These are phyloP conservation scores for Rhodocollybia butyracea DNA, from an alignment of 768 basidiomycete genomes.

Conservation along the genomic window DNA sequence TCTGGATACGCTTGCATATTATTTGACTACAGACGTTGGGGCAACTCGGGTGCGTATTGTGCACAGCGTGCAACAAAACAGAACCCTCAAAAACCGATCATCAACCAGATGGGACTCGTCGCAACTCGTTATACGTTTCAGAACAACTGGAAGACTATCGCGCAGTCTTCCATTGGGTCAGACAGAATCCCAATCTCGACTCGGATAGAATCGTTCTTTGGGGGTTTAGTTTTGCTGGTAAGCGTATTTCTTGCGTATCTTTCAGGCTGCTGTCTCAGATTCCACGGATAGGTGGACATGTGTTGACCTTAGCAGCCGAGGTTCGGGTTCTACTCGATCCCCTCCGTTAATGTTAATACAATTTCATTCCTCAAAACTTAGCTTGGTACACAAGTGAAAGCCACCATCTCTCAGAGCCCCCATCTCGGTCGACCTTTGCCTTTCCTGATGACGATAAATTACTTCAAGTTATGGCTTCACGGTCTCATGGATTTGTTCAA, in stretches of 20 bases:
- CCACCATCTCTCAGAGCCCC: conserved; percentile 25
- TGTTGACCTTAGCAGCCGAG: conserved; percentile 25
- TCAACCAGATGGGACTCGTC: conserved; percentile 24
- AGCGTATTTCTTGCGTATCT: background rate
- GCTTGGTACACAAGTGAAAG: conserved; percentile 10
- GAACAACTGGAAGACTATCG: conserved; percentile 33
- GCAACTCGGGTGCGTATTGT: background rate
- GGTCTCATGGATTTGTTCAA: conserved; percentile 21
- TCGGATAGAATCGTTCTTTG: conserved; percentile 21
- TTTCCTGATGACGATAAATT: conserved; percentile 9
- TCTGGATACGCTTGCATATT: conserved; percentile 27
- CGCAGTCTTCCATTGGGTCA: conserved; percentile 22
- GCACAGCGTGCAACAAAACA: background rate
- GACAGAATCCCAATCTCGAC: conserved; percentile 20
- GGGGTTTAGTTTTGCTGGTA: conserved; percentile 26
- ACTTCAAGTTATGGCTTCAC: conserved; percentile 17
- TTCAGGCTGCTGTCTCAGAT: background rate
- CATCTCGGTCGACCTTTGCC: conserved; percentile 20
- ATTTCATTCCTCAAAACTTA: background rate
- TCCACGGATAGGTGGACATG: conserved; percentile 21
- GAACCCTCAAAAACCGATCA: background rate
- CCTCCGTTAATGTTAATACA: background rate
- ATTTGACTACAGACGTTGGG: conserved; percentile 28
- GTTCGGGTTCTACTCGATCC: conserved; percentile 10
- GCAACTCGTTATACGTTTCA: conserved; percentile 21